phyloP scores from a whole-genome alignment of 495 filamentous ascomycete species.

The Baudoinia panamericana region DNA sequence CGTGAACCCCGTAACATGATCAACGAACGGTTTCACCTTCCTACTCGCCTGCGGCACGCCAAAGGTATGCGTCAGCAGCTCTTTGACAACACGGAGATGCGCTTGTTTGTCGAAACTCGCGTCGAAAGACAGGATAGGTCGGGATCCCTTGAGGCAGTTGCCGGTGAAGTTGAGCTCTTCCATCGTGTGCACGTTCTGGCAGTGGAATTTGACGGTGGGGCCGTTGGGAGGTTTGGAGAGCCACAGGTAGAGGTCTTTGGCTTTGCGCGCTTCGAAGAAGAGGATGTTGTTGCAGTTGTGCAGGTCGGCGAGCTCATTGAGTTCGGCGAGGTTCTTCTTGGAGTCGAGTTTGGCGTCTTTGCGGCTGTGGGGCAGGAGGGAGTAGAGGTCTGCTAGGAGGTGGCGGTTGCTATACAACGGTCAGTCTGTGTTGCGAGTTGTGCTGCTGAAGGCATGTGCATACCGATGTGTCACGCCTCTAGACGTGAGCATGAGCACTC shows the following conservation, averaged over 20 bases:
- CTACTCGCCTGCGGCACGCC: slow-evolving; percentile 78
- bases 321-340: slow-evolving; percentile 81
- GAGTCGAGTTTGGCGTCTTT: slow-evolving; percentile 87
- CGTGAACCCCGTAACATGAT: slow-evolving; percentile 88
- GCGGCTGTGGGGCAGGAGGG: slow-evolving; percentile 77
- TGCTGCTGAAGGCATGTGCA: slow-evolving; percentile 14
- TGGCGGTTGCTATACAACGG: slow-evolving; percentile 59
- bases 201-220: slow-evolving; percentile 75
- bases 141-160: slow-evolving; percentile 87
- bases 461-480: slow-evolving; percentile 82
- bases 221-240: slow-evolving; percentile 89
- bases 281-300: slow-evolving; percentile 98
- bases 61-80: slow-evolving; percentile 83
- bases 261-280: slow-evolving; percentile 93
- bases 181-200: slow-evolving; percentile 76
- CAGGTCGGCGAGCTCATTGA: slow-evolving; percentile 92
- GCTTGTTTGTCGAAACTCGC: slow-evolving; percentile 67
- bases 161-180: slow-evolving; percentile 92
- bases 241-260: slow-evolving; percentile 89
- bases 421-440: slow-evolving; percentile 9
- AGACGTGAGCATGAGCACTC: slow-evolving; percentile 79
- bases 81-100: slow-evolving; percentile 60
- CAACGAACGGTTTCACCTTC: slow-evolving; percentile 88
- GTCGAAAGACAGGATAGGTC: slow-evolving; percentile 94
- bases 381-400: slow-evolving; percentile 76